These are phyloP conservation scores for Solanum hybrid DNA, from an alignment of 305 asterid species.

Conservation along the genomic window DNA sequence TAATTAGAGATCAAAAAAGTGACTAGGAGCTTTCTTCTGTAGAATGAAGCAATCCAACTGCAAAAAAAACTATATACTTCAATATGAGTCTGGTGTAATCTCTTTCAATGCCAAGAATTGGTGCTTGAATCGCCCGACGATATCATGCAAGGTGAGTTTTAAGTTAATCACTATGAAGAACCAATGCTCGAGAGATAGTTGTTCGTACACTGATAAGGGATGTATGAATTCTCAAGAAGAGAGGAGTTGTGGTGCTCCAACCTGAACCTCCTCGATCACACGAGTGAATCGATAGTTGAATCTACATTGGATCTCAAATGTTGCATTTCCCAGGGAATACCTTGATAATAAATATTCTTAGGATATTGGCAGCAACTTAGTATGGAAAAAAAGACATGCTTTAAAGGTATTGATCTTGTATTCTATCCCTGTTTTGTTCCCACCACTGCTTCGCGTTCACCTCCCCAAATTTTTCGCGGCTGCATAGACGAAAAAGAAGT, in stretches of 20 bases:
- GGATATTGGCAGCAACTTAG: background rate
- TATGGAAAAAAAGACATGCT: background rate
- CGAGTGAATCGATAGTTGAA: background rate
- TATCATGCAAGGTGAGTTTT: background rate
- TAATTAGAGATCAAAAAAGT: background rate
- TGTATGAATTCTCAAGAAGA: background rate
- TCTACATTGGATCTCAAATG: background rate
- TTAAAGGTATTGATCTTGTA: conserved; percentile 84
- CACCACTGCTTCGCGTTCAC: conserved; percentile 94
- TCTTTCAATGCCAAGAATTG: background rate
- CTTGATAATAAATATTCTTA: background rate
- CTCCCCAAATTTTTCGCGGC: conserved; percentile 91
- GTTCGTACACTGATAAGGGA: background rate
- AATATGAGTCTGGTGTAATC: background rate
- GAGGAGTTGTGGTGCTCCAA: background rate
- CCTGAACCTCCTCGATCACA: background rate
- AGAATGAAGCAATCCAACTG: conserved; percentile 1
- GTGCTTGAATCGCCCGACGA: background rate
- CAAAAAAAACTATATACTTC: background rate
- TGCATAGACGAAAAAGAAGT: conserved; percentile 11
- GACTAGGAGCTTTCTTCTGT: background rate
- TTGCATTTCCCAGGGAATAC: background rate
- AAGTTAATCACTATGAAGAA: background rate
- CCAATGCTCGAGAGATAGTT: background rate
- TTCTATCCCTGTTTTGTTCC: conserved; percentile 94